phyloP scores from a whole-genome alignment of 768 basidiomycete genomes.

The Boletus fagicola region DNA sequence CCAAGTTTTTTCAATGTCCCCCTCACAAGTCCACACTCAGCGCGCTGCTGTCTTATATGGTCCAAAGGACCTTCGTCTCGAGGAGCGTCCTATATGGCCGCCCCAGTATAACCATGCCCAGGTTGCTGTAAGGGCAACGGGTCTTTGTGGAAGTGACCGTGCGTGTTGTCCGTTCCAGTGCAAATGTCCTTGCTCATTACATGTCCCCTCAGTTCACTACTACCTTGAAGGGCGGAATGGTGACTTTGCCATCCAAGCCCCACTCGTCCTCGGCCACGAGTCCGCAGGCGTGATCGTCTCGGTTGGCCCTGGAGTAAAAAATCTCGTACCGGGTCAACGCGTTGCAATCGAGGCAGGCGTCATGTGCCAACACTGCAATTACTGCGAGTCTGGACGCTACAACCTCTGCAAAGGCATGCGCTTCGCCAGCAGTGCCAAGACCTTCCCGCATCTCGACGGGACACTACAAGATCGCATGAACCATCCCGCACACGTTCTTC shows the following conservation, averaged over 20 bases:
- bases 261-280: conserved; percentile 93
- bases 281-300: conserved; percentile 84
- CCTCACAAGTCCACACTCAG: conserved; percentile 52
- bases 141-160: conserved; percentile 89
- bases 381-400: conserved; percentile 76
- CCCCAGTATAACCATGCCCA: conserved; percentile 75
- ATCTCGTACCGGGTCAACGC: conserved; percentile 72
- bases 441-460: conserved; percentile 90
- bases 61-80: conserved; percentile 76
- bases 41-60: conserved; percentile 81
- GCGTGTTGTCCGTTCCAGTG: conserved; percentile 29
- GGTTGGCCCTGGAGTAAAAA: conserved; percentile 67
- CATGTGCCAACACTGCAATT: conserved; percentile 74
- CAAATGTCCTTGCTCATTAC: conserved; percentile 1
- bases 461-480: conserved; percentile 87
- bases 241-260: conserved; percentile 81
- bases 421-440: conserved; percentile 87
- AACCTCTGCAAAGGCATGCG: conserved; percentile 91
- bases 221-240: conserved; percentile 88
- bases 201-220: conserved; percentile 70
- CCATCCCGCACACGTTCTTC: conserved; percentile 82
- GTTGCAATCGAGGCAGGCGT: conserved; percentile 95
- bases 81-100: conserved; percentile 68
- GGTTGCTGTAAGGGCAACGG: conserved; percentile 77
- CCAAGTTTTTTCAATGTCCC: conserved; percentile 37